Evolutionary conservation across 2,329 filamentous ascomycete species (phyloP).

Genomic region (Trichoderma sp.): DNA sequence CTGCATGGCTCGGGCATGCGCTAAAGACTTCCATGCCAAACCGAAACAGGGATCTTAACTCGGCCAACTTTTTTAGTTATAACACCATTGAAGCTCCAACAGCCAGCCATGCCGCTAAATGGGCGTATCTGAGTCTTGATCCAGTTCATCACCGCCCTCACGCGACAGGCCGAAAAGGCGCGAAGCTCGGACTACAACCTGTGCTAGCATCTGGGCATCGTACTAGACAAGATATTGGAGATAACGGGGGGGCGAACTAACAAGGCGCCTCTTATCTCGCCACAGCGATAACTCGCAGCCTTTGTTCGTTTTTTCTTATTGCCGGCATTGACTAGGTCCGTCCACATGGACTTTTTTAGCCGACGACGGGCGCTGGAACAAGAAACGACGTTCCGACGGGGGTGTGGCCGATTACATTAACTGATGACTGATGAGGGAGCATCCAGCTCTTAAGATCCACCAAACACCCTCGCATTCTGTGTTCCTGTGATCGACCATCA

Average conservation of each 20-base stretch:
- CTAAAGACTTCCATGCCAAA: conserved; percentile 2
- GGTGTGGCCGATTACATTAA: background rate
- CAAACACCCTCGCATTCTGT: background rate
- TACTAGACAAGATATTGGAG: background rate
- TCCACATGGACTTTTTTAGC: background rate
- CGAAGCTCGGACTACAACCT: background rate
- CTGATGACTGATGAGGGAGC: background rate
- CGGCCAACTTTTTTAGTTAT: conserved; percentile 1
- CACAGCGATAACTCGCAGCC: background rate
- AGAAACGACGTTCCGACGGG: background rate
- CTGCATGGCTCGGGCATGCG: background rate
- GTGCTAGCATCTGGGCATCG: background rate
- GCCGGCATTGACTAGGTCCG: background rate
- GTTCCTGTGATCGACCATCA: background rate
- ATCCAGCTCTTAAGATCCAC: conserved; percentile 10
- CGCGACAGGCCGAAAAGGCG: background rate
- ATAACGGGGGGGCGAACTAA: background rate
- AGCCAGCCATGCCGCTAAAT: background rate
- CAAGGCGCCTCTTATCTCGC: background rate
- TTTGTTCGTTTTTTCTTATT: background rate
- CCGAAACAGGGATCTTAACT: background rate
- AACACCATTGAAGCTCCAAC: background rate
- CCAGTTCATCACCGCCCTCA: background rate
- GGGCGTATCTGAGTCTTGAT: background rate
- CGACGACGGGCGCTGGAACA: background rate